Base-by-base conservation (phyloP, 768 basidiomycete species). In the Chlorophyllum brunneum region DNA sequence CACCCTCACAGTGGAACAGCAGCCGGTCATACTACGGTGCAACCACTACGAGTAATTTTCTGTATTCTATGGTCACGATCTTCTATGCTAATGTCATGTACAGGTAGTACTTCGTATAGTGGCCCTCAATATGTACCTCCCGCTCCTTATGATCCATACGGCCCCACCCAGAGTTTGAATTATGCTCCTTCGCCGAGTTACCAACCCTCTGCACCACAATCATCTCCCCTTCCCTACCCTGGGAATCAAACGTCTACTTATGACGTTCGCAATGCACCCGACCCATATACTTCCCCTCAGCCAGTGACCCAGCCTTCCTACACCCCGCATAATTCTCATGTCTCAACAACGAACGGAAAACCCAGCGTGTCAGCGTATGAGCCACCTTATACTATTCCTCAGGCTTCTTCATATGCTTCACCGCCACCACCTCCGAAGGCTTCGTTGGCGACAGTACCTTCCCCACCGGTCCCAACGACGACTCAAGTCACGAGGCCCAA, bases 401-500 rank as follows among this genome's bases (percentile, higher is more conserved):
- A 48, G 30, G 63, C 61, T 31, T 45, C 63, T 6, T 33, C 61
- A n/a, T 67, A 71, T 42, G 64, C 69, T 44, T 59, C 58, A 9
- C 66, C 55, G 63, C 61, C 15, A 18, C 59, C 38, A 57, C 56
- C 56, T 45, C 55, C 61, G n/a, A 29, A 33, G 16, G 18, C 40
- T 7, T 43, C 40, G 22, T 22, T 43, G 7, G 29, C 57, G 5
- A 39, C 51, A 27, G 51, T 55, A n/a, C 51, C 55, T 22, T 33
- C 57, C 6, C 52, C 58, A 10, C 34, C 54, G 1, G 70, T 74
- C 15, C 56, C 57, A 23, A 40, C 49, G 26, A 65, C 75, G 2
- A 67, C 76, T 1, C 63, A 74, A 24, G 60, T 83, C n/a, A 81
- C 71, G 54, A 76, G 86, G 44, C 84, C 85, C 20, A 87, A 82